Base-by-base conservation (phyloP, 1,284 basidiomycete species). In the Ustilago tritici region DNA sequence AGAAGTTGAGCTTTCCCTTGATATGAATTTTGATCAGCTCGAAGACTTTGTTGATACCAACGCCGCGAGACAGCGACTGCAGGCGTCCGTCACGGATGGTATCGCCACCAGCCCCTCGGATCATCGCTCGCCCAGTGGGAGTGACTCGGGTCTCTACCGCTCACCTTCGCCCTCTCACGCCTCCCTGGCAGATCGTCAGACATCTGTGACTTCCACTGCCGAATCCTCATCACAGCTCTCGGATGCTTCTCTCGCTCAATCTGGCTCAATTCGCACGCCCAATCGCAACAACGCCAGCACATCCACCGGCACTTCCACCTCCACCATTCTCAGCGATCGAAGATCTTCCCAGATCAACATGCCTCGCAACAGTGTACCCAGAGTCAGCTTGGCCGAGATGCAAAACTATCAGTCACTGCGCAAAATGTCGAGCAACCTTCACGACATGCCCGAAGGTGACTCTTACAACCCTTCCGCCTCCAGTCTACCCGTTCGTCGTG, bases 11-110 rank as follows among this genome's bases (percentile, higher is more conserved):
- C 62, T 78, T 5, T 78, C 88, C 23, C 89, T 95, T 43, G 93
- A 95, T 86, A 92, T 91, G 56, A 91, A 95, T 77, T 88, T 95
- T 49, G 90, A 92, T 36, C 88, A 91, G 67, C 93, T 97, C 89
- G 92, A 93, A 56, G 94, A 93, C 35, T 93, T 96, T 84, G 89
- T 96, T 76, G 89, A 94, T 85, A 86, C 72, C 50, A 74, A 66
- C n/a, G 63, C 70, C 1, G 67, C 64, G 3, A 75, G 80, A n/a
- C 74, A 76, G 47, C 65, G 74, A 32, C 65, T 76, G 2, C 65
- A 71, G 12, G 74, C 69, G 17, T 76, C 74, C 17, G 62, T 63
- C 36, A 54, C 70, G 40, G 80, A 82, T 14, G 52, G 65, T 17
- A 31, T 56, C 34, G 47, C 64, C 40, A 54, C 68, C 54, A 76